Evolutionary conservation across 2,329 filamentous ascomycete species (phyloP).

Genomic region (Epichloe hybrida): DNA sequence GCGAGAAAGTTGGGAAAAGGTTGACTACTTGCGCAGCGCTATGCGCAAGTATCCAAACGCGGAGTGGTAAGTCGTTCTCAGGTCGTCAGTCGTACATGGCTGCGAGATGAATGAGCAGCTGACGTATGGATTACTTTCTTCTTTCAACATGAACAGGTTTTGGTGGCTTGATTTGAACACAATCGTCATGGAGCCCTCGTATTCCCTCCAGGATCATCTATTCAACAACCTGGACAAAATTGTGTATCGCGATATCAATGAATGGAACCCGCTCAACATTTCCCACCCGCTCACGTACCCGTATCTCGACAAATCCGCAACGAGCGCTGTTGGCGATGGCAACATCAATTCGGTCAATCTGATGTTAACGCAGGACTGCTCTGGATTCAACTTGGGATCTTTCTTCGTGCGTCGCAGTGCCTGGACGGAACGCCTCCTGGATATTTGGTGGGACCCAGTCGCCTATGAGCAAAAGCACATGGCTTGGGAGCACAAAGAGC

Average conservation of each 20-base stretch:
- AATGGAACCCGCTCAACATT: slow-evolving; percentile 91
- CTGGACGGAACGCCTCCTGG: slow-evolving; percentile 84
- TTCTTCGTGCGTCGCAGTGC: slow-evolving; percentile 79
- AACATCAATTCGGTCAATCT: slow-evolving; percentile 70
- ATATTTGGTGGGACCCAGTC: slow-evolving; percentile 98
- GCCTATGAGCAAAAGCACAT: slow-evolving; percentile 97
- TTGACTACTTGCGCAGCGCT: slow-evolving; percentile 77
- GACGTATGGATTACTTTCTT: background rate
- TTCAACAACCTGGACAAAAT: slow-evolving; percentile 65
- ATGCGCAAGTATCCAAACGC: slow-evolving; percentile 91
- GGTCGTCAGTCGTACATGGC: too few species aligned
- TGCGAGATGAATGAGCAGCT: too few species aligned
- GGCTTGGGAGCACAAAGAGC: slow-evolving; percentile 98
- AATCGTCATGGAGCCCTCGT: slow-evolving; percentile 90
- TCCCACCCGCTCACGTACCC: slow-evolving; percentile 61
- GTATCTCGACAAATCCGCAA: slow-evolving; percentile 64
- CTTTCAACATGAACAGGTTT: slow-evolving; percentile 55
- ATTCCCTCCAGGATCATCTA: slow-evolving; percentile 80
- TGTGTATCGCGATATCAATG: slow-evolving; percentile 90
- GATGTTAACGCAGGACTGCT: slow-evolving; percentile 83
- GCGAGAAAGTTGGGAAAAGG: slow-evolving; percentile 99
- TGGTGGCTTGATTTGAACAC: slow-evolving; percentile 99
- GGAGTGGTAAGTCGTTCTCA: slow-evolving; percentile 59
- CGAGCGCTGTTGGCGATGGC: slow-evolving; percentile 64
- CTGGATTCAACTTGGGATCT: slow-evolving; percentile 90